These are phyloP conservation scores for Ceratobasidium sp. DNA, from an alignment of 1,284 basidiomycete genomes.

Conservation along the genomic window DNA sequence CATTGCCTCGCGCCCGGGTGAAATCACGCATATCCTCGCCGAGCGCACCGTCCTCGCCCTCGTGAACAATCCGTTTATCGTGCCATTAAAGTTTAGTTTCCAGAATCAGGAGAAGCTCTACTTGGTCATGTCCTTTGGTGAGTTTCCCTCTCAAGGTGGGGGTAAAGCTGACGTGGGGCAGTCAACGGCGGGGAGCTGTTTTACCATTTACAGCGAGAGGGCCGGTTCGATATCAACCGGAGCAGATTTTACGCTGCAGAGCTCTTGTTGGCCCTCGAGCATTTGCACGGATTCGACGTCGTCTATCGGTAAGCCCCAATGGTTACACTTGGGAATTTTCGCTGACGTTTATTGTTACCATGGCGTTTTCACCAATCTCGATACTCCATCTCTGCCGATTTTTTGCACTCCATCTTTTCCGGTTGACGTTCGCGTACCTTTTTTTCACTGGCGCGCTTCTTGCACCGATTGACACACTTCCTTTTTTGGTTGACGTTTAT, in stretches of 20 bases:
- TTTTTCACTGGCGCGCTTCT: too few species aligned
- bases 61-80: conserved; percentile 99
- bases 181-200: conserved; percentile 98
- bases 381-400: background rate
- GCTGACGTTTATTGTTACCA: conserved; percentile 15
- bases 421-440: too few species aligned
- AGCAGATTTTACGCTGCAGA: conserved; percentile 98
- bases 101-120: conserved; percentile 98
- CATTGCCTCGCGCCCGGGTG: conserved; percentile 93
- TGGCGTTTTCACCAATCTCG: conserved; percentile 32
- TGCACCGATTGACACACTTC: too few species aligned
- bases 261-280: conserved; percentile 92
- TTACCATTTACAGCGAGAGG: conserved; percentile 96
- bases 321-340: conserved; percentile 3
- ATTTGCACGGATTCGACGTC: conserved; percentile 96
- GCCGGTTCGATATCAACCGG: conserved; percentile 92
- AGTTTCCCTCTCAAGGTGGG: conserved; percentile 43
- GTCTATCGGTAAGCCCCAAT: conserved; percentile 79
- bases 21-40: conserved; percentile 98
- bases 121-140: conserved; percentile 93
- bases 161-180: conserved; percentile 45
- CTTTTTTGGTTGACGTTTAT: too few species aligned
- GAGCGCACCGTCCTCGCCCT: conserved; percentile 96
- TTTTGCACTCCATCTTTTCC: background rate
- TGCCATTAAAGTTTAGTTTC: conserved; percentile 98